Percentiles rank a stretch among this genome's conserved stretches.
Conservation (phyloP, 2,329 filamentous ascomycete species). For the Fusarium odoratissimum region DNA sequence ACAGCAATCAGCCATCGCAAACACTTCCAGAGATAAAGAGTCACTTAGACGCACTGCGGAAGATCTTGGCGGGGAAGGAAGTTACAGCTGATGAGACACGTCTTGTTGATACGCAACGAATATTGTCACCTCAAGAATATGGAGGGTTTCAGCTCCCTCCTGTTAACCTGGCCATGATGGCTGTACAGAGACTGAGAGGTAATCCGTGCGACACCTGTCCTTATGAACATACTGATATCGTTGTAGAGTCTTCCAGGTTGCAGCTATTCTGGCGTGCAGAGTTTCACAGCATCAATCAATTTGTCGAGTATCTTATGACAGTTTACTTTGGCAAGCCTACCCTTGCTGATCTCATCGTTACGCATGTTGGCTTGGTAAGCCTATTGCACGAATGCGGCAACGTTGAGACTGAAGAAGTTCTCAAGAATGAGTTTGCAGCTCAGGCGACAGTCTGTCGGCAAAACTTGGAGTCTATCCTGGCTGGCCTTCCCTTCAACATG, state of each 20-base stretch:
- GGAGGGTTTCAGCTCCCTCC: neutral
- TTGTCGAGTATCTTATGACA: slow-evolving; percentile 21
- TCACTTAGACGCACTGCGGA: neutral
- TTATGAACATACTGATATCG: rapidly evolving
- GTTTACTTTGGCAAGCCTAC: slow-evolving; percentile 19
- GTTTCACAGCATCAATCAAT: slow-evolving; percentile 1
- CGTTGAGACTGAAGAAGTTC: neutral
- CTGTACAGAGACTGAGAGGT: slow-evolving; percentile 7
- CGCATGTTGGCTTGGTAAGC: neutral
- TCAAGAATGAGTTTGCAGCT: neutral
- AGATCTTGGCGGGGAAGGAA: neutral
- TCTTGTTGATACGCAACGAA: neutral
- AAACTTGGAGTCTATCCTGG: neutral
- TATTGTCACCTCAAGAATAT: neutral
- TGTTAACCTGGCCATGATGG: neutral
- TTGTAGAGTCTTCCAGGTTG: neutral
- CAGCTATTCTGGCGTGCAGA: slow-evolving; percentile 9
- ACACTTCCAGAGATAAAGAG: neutral
- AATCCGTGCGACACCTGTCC: rapidly evolving
- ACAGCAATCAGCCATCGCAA: neutral
- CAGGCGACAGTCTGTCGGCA: neutral
- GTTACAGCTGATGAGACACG: neutral
- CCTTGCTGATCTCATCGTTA: slow-evolving; percentile 4
- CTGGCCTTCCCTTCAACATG: neutral
- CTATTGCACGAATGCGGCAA: neutral